phyloP scores from a whole-genome alignment of 768 basidiomycete species.

The Suillus tomentosus region DNA sequence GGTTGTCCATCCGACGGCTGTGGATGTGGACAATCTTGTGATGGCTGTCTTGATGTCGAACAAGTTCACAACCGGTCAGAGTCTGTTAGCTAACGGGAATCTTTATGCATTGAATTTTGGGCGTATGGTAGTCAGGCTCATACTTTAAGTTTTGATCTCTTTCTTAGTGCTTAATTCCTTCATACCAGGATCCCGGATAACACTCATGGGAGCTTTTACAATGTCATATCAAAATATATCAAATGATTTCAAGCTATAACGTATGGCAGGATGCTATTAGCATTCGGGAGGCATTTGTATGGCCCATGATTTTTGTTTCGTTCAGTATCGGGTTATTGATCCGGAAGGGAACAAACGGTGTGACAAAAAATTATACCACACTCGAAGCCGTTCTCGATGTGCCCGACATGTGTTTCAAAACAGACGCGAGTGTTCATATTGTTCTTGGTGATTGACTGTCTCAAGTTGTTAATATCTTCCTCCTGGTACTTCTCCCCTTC shows the following conservation, averaged over 20 bases:
- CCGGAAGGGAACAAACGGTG: neutral
- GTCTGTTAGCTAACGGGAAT: neutral
- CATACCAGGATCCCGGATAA: neutral
- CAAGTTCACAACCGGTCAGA: neutral
- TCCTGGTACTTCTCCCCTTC: neutral
- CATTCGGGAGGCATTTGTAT: neutral
- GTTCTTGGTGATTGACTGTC: neutral
- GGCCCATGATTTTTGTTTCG: neutral
- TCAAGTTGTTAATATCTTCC: neutral
- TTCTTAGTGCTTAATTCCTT: neutral
- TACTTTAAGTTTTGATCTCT: slow-evolving; percentile 1
- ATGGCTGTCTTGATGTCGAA: slow-evolving; percentile 47
- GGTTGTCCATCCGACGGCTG: slow-evolving; percentile 57
- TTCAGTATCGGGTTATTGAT: neutral
- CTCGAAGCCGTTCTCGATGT: neutral
- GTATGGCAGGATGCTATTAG: neutral
- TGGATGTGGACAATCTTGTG: slow-evolving; percentile 57
- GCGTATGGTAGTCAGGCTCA: neutral
- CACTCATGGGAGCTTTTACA: neutral
- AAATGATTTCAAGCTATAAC: neutral
- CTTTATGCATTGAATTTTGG: neutral
- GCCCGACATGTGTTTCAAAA: neutral
- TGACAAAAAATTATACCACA: neutral
- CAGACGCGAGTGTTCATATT: neutral
- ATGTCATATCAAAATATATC: neutral